Evolutionary conservation across 768 basidiomycete genomes (phyloP).

Genomic region (Filobasidium wieringae): DNA sequence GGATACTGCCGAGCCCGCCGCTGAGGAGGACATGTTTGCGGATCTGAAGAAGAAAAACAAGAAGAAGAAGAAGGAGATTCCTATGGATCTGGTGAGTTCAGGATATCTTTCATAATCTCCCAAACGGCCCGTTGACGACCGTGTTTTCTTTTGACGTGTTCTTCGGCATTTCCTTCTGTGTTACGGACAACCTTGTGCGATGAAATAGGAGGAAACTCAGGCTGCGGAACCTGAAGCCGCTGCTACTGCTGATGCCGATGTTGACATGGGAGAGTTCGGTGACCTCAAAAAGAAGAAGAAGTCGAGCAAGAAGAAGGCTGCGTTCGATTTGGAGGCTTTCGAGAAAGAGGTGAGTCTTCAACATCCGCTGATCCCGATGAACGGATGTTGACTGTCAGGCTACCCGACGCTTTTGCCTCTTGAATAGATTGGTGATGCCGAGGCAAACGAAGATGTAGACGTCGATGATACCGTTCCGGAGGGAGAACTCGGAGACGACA

Average conservation of each 20-base stretch:
- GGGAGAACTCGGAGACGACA: slow-evolving; percentile 77
- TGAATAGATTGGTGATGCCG: slow-evolving; percentile 41
- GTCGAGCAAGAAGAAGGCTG: slow-evolving; percentile 61
- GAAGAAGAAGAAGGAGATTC: slow-evolving; percentile 55
- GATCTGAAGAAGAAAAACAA: slow-evolving; percentile 82
- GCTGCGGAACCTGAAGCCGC: slow-evolving; percentile 17
- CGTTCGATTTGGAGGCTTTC: slow-evolving; percentile 81
- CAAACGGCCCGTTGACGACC: no score
- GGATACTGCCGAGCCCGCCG: slow-evolving; percentile 25
- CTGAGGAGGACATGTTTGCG: slow-evolving; percentile 73
- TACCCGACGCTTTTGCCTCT: not conserved
- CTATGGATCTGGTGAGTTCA: slow-evolving; percentile 35
- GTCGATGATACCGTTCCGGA: slow-evolving; percentile 24
- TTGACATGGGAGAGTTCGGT: slow-evolving; percentile 20
- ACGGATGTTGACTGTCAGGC: not conserved
- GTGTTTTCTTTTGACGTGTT: no score
- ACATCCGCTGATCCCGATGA: slow-evolving; percentile 45
- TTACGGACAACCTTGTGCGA: not conserved
- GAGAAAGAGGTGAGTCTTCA: slow-evolving; percentile 65
- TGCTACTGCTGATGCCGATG: slow-evolving; percentile 12
- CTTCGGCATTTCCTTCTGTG: not conserved
- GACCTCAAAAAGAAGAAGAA: slow-evolving; percentile 43
- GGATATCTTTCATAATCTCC: not conserved
- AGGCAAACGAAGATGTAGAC: slow-evolving; percentile 49
- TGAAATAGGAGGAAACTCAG: not conserved